These are phyloP conservation scores for Camelina neglecta DNA, from an alignment of 345 rosid genomes.

Conservation along the genomic window DNA sequence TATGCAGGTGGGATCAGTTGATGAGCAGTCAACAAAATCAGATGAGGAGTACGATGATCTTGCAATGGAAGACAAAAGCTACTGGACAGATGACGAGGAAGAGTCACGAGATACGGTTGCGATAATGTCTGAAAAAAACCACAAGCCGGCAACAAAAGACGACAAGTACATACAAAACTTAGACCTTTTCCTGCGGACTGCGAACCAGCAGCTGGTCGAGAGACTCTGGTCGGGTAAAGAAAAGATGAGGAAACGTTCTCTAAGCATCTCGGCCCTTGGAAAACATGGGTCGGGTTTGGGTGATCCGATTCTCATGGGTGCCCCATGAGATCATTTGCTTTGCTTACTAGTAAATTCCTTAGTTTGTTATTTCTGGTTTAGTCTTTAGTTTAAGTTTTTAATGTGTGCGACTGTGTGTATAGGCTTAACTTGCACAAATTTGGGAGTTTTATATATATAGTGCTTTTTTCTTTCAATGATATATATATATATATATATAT, in stretches of 20 bases:
- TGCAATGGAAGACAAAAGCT: constrained; percentile 88
- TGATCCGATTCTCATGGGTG: constrained; percentile 67
- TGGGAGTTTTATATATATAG: constrained; percentile 3
- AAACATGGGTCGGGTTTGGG: constrained; percentile 52
- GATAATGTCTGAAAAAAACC: constrained; percentile 30
- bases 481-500: too few relatives aligned
- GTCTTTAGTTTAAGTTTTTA: constrained; percentile 15
- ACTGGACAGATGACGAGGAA: constrained; percentile 64
- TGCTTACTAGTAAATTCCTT: constrained; percentile 1
- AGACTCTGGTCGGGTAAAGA: constrained; percentile 44
- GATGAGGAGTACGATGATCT: constrained; percentile 99
- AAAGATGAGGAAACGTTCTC: constrained; percentile 71
- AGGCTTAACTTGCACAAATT: constrained; percentile 29
- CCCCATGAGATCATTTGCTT: constrained; percentile 40
- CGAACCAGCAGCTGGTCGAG: constrained; percentile 52
- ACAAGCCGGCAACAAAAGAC: constrained; percentile 39
- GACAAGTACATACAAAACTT: constrained; percentile 68
- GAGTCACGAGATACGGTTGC: constrained; percentile 48
- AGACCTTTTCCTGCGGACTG: constrained; percentile 56
- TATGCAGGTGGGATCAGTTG: constrained; percentile 91
- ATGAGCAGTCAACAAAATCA: constrained; percentile 90
- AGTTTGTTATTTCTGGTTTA: constrained; percentile 3
- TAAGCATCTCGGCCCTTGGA: constrained; percentile 76
- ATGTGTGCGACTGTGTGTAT: not conserved
- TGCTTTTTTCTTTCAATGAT: not conserved